phyloP scores from a whole-genome alignment of 2,329 filamentous ascomycete genomes.

The Verticillium tricorpus region DNA sequence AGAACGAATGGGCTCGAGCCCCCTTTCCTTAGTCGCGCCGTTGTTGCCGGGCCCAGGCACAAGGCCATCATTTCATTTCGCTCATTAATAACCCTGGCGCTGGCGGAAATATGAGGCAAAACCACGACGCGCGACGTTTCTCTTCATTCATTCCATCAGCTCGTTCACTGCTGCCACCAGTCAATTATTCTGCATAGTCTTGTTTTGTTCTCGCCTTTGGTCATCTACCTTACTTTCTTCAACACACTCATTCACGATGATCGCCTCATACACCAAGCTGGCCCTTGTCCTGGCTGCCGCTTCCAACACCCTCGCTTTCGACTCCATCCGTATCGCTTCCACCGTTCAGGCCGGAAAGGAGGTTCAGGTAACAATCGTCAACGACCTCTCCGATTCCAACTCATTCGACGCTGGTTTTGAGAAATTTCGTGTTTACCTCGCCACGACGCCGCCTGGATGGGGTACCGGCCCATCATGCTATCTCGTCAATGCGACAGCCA shows the following conservation, averaged over 20 bases:
- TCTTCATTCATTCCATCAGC: neutral
- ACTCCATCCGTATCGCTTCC: neutral
- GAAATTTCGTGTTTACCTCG: conserved; percentile 26
- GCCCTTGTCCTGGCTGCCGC: neutral
- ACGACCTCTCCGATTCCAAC: conserved; percentile 16
- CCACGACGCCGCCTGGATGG: conserved; percentile 22
- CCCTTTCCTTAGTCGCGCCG: too few species aligned
- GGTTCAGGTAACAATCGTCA: conserved; percentile 26
- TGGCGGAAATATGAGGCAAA: too few species aligned
- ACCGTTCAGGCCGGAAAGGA: conserved; percentile 10
- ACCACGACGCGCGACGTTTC: too few species aligned
- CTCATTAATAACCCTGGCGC: too few species aligned
- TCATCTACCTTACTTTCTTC: neutral
- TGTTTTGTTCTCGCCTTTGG: neutral
- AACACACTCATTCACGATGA: neutral
- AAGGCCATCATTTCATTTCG: too few species aligned
- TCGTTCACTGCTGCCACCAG: neutral
- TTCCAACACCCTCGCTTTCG: neutral
- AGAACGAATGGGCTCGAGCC: too few species aligned
- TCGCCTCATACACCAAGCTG: neutral
- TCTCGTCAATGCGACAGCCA: conserved; percentile 23
- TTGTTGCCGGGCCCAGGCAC: too few species aligned
- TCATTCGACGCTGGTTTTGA: conserved; percentile 17
- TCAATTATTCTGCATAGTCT: too few species aligned
- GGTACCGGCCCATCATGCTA: conserved; percentile 25